A percentile compares a stretch with the other conserved stretches of the same genome.
Conservation (phyloP, 352 stramenopile genomes). For the Globisporangium uncinulatum region DNA sequence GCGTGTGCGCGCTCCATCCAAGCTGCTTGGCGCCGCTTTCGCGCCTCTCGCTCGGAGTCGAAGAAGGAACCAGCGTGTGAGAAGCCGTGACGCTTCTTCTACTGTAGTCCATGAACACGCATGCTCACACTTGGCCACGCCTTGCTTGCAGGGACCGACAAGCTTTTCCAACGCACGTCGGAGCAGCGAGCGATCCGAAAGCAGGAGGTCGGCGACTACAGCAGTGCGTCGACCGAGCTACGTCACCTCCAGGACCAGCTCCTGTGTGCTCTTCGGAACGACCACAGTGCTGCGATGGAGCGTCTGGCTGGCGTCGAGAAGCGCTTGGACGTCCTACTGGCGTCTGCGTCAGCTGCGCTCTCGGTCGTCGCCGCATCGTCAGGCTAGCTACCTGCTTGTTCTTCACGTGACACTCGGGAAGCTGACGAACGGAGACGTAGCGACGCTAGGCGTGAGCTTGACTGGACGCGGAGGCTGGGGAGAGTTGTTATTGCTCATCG, state of each 20-base stretch:
- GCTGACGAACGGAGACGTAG: constrained; percentile 26
- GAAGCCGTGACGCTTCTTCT: neutral
- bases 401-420: constrained; percentile 32
- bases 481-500: constrained; percentile 8
- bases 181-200: constrained; percentile 48
- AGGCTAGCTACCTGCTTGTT: constrained; percentile 4
- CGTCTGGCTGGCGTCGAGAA: constrained; percentile 32
- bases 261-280: constrained; percentile 32
- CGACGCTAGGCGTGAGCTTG: constrained; percentile 3
- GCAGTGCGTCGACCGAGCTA: constrained; percentile 34
- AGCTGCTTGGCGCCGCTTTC: constrained; percentile 35
- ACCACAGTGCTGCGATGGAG: constrained; percentile 35
- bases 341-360: constrained; percentile 8
- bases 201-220: constrained; percentile 32
- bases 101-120: neutral
- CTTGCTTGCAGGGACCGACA: constrained; percentile 15
- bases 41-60: constrained; percentile 2
- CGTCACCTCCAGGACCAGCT: constrained; percentile 39
- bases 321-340: constrained; percentile 33
- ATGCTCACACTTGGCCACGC: neutral
- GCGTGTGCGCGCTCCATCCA: constrained; percentile 63
- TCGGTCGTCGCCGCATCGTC: constrained; percentile 1
- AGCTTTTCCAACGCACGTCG: constrained; percentile 27
- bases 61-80: constrained; percentile 21
- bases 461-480: constrained; percentile 1